phyloP scores from a whole-genome alignment of 2,329 filamentous ascomycete species.

The Aspergillus texensis region DNA sequence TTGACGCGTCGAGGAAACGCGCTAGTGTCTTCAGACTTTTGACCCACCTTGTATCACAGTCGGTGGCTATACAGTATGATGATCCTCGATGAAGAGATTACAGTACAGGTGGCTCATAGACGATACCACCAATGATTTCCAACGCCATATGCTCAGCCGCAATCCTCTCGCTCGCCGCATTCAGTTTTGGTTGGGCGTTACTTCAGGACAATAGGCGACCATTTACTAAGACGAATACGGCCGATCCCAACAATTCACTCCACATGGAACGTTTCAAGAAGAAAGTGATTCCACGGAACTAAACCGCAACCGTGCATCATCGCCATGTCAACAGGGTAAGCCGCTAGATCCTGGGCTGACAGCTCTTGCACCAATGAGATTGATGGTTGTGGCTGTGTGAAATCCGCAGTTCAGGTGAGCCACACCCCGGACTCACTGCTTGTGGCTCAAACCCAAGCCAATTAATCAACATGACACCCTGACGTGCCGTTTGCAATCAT shows the following conservation, averaged over 20 bases:
- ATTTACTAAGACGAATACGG: not conserved
- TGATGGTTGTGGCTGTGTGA: slow-evolving; percentile 1
- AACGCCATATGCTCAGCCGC: not conserved
- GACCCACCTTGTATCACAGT: too few species aligned
- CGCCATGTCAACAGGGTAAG: slow-evolving; percentile 5
- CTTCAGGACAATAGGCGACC: not conserved
- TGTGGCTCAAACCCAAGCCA: slow-evolving; percentile 8
- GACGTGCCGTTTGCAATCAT: not conserved
- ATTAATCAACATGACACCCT: slow-evolving; percentile 4
- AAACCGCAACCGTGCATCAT: not conserved
- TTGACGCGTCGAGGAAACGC: too few species aligned
- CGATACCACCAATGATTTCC: not conserved
- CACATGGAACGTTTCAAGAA: not conserved
- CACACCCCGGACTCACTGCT: not conserved
- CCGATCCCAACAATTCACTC: not conserved
- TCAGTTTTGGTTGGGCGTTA: not conserved
- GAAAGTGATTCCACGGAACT: not conserved
- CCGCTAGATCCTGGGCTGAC: not conserved
- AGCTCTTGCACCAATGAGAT: not conserved
- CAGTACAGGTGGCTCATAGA: not conserved
- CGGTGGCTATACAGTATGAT: not conserved
- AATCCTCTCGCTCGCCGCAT: not conserved
- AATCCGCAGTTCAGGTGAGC: slow-evolving; percentile 10
- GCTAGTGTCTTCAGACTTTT: too few species aligned
- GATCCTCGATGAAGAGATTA: not conserved